phyloP scores from a whole-genome alignment of 768 basidiomycete genomes.

The Botryobasidium botryosum region DNA sequence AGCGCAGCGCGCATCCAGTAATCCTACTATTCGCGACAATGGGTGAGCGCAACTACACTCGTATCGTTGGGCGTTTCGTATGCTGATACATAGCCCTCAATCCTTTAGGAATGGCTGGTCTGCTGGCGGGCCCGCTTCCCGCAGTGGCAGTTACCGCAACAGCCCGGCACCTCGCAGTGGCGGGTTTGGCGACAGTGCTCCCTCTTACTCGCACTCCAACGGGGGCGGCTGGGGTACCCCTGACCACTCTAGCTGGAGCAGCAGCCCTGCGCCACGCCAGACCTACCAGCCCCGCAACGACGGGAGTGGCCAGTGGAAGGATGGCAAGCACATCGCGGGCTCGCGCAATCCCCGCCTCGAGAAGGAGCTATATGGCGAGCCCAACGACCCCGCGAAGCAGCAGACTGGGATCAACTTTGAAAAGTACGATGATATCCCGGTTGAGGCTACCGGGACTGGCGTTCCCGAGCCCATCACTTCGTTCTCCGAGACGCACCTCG shows the following conservation, averaged over 20 bases:
- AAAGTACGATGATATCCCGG: constrained; percentile 98
- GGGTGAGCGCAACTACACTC: neutral
- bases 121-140: constrained; percentile 13
- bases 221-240: constrained; percentile 19
- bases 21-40: constrained; percentile 16
- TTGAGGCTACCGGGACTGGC: constrained; percentile 91
- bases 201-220: constrained; percentile 15
- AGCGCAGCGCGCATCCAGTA: constrained; percentile 68
- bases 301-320: constrained; percentile 63
- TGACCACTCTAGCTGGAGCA: constrained; percentile 22
- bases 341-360: constrained; percentile 74
- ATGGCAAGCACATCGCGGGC: constrained; percentile 76
- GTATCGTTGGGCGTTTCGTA: neutral
- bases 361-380: constrained; percentile 91
- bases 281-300: constrained; percentile 23
- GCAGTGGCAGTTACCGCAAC: constrained; percentile 26
- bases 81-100: neutral
- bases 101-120: too few relatives aligned
- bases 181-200: constrained; percentile 18
- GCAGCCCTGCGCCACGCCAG: neutral
- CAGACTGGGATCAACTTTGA: constrained; percentile 99
- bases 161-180: constrained; percentile 27
- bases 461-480: constrained; percentile 88
- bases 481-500: constrained; percentile 80
- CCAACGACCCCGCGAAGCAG: constrained; percentile 68